A percentile compares a stretch with the other conserved stretches of the same genome.
Evolutionary conservation across 176 grass and related monocot genomes (phyloP).

Genomic region (Oryza meyeriana): DNA sequence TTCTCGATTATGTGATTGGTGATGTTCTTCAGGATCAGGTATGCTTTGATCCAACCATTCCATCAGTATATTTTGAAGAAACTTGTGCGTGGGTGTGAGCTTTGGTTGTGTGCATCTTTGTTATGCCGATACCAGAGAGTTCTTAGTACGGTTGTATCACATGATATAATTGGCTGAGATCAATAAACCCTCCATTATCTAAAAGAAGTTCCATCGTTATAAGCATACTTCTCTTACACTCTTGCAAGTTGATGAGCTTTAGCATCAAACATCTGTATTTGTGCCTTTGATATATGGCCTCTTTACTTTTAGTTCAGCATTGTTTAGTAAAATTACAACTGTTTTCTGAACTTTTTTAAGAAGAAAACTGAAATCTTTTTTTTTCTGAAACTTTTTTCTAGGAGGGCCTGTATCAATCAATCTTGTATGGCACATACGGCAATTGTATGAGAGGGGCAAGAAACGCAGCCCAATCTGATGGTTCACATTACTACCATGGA

Average conservation of each 20-base stretch:
- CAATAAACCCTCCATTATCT: no score
- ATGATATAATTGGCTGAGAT: no score
- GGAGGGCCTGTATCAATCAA: conserved; percentile 45
- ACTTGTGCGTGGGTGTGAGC: no score
- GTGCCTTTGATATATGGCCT: not conserved
- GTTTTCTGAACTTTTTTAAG: not conserved
- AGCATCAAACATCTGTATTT: not conserved
- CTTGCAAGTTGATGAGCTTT: not conserved
- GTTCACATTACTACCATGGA: conserved; percentile 28
- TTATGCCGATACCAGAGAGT: no score
- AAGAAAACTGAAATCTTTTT: not conserved
- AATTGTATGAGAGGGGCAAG: conserved; percentile 23
- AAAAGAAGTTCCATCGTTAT: not conserved
- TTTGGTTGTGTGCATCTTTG: no score
- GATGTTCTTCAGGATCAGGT: conserved; percentile 65
- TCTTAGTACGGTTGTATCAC: no score
- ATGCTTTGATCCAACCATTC: not conserved
- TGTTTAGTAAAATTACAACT: not conserved
- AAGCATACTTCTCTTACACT: not conserved
- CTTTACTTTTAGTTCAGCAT: not conserved
- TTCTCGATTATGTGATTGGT: conserved; percentile 29
- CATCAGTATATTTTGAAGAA: no score
- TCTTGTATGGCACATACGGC: conserved; percentile 14
- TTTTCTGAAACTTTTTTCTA: not conserved
- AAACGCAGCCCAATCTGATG: not conserved